Conservation (phyloP, 106 monocot genomes). For the Dactylorhiza incarnata region DNA sequence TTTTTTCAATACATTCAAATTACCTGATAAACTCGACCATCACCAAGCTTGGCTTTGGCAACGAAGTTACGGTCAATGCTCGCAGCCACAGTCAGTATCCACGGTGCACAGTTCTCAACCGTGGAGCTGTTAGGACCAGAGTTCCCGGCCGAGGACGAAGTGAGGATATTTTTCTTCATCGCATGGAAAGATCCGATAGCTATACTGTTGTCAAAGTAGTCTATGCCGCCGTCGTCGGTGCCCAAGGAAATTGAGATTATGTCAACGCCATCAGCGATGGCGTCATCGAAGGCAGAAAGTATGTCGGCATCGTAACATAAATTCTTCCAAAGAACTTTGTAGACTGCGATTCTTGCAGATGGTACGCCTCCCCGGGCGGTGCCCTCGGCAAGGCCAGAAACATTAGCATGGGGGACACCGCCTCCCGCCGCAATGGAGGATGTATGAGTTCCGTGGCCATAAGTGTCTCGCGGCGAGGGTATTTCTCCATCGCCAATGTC, state of each 20-base stretch:
- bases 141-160: conserved; percentile 26
- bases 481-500: background rate
- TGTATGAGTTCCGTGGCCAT: conserved; percentile 39
- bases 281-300: conserved; percentile 29
- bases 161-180: conserved; percentile 24
- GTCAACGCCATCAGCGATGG: conserved; percentile 38
- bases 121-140: conserved; percentile 5
- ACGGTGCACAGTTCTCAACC: conserved; percentile 19
- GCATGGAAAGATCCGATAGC: conserved; percentile 40
- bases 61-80: conserved; percentile 20
- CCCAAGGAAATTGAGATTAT: conserved; percentile 34
- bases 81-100: conserved; percentile 25
- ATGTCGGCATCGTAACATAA: conserved; percentile 20
- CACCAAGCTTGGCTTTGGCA: background rate
- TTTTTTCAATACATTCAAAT: no score
- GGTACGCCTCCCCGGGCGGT: conserved; percentile 23
- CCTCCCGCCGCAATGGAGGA: conserved; percentile 21
- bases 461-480: conserved; percentile 13
- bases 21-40: conserved; percentile 6
- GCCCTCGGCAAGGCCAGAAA: conserved; percentile 24
- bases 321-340: conserved; percentile 24
- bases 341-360: conserved; percentile 20
- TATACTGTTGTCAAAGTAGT: conserved; percentile 16
- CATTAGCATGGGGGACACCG: background rate
- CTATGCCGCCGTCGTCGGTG: background rate